These are phyloP conservation scores for Aphanomyces invadans DNA, from an alignment of 352 stramenopile genomes.

Conservation along the genomic window DNA sequence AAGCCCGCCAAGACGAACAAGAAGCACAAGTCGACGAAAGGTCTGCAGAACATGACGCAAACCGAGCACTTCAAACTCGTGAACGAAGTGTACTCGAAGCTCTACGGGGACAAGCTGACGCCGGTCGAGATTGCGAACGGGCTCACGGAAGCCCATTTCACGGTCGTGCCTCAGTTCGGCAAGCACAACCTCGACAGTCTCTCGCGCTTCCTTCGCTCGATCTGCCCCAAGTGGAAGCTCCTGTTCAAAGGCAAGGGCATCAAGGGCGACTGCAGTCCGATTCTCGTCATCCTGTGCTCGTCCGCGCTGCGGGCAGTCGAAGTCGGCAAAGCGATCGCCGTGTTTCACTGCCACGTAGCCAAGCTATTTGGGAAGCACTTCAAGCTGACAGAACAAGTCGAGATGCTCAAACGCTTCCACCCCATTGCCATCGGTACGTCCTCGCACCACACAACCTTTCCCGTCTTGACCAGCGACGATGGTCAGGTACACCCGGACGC, in stretches of 20 bases:
- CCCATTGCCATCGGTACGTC: slow-evolving; percentile 65
- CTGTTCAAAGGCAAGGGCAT: slow-evolving; percentile 70
- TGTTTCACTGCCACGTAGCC: slow-evolving; percentile 86
- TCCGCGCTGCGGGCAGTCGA: slow-evolving; percentile 88
- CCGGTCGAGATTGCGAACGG: slow-evolving; percentile 71
- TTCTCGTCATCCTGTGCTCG: slow-evolving; percentile 87
- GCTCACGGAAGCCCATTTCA: slow-evolving; percentile 71
- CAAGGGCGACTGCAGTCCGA: slow-evolving; percentile 82
- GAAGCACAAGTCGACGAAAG: slow-evolving; percentile 41
- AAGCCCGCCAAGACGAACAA: slow-evolving; percentile 21
- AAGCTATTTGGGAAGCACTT: slow-evolving; percentile 96
- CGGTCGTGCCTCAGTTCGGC: slow-evolving; percentile 45
- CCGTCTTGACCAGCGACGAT: neutral
- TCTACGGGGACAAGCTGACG: slow-evolving; percentile 70
- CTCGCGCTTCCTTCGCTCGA: slow-evolving; percentile 61
- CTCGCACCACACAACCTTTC: too few relatives aligned
- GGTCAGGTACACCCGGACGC: slow-evolving; percentile 42
- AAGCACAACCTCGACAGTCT: slow-evolving; percentile 75
- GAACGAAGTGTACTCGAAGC: slow-evolving; percentile 67
- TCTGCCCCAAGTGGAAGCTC: slow-evolving; percentile 64
- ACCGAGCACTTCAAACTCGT: slow-evolving; percentile 76
- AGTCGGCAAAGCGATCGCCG: slow-evolving; percentile 84
- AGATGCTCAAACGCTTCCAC: slow-evolving; percentile 66
- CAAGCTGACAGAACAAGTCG: slow-evolving; percentile 83
- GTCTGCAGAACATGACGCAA: slow-evolving; percentile 67